Conservation (phyloP, 345 rosid species). For the Syzygium aqueum region DNA sequence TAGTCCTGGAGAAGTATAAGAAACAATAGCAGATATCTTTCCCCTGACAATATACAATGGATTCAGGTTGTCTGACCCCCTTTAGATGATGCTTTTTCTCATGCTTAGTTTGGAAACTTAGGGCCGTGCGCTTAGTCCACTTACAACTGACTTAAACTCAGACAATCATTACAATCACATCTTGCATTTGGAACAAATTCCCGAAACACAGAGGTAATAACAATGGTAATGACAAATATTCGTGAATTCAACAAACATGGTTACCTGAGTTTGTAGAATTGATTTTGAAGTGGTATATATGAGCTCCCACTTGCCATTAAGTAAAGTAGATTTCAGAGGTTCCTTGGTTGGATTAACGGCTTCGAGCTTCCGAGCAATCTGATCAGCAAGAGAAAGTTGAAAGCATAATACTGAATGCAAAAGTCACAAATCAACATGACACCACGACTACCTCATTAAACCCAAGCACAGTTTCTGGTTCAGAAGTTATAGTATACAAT, state of each 20-base stretch:
- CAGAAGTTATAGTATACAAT: not conserved
- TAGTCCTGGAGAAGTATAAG: not conserved
- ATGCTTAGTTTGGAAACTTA: not conserved
- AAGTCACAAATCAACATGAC: not conserved
- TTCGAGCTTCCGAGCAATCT: conserved; percentile 80
- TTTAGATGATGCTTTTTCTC: not conserved
- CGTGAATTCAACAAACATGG: not conserved
- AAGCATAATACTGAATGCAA: not conserved
- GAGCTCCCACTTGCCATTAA: conserved; percentile 94
- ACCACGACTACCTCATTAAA: not conserved
- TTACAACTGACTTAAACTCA: not conserved
- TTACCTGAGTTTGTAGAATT: conserved; percentile 72
- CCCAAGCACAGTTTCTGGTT: conserved; percentile 9
- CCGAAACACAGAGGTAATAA: not conserved
- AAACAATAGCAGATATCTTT: not conserved
- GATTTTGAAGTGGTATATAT: conserved; percentile 81
- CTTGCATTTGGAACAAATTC: not conserved
- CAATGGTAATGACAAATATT: not conserved
- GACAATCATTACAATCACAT: not conserved
- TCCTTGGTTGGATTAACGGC: conserved; percentile 64
- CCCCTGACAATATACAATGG: not conserved
- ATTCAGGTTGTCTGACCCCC: not conserved
- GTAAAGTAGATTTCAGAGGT: conserved; percentile 65
- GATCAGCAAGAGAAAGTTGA: conserved; percentile 6
- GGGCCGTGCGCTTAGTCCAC: not conserved